Conservation (phyloP, 352 stramenopile genomes). For the Thraustochytrium striatum region DNA sequence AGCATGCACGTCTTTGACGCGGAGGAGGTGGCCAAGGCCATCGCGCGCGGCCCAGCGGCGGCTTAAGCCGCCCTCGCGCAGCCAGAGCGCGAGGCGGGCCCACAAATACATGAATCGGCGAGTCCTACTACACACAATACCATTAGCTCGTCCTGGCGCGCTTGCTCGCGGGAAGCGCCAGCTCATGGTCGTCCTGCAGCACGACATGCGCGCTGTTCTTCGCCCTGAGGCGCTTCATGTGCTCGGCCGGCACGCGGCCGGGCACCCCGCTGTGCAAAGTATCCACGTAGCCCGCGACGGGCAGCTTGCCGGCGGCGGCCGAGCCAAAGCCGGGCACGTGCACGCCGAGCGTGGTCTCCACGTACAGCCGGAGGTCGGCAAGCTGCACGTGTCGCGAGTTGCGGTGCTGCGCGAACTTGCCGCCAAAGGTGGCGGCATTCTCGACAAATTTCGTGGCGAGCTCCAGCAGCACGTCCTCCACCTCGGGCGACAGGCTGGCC, state of each 20-base stretch:
- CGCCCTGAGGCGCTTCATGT: not conserved
- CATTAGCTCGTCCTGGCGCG: too few species aligned
- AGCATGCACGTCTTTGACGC: too few species aligned
- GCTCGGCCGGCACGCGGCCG: not conserved
- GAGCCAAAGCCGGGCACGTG: slow-evolving; percentile 26
- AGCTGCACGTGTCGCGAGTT: not conserved
- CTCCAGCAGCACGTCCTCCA: slow-evolving; percentile 25
- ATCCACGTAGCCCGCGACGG: not conserved
- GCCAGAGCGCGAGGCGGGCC: too few species aligned
- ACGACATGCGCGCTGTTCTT: slow-evolving; percentile 34
- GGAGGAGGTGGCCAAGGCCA: too few species aligned
- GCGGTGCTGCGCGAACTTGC: slow-evolving; percentile 21
- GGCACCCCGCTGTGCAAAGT: not conserved
- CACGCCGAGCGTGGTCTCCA: slow-evolving; percentile 14
- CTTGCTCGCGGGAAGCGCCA: too few species aligned
- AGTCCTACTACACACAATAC: too few species aligned
- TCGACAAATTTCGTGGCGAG: slow-evolving; percentile 19
- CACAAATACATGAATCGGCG: too few species aligned
- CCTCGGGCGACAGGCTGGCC: not conserved
- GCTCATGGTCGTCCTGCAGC: slow-evolving; percentile 29
- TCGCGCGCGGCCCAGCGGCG: too few species aligned
- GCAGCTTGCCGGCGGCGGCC: not conserved
- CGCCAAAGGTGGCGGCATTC: not conserved
- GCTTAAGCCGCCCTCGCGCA: too few species aligned
- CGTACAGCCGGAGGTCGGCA: slow-evolving; percentile 17